Conservation (phyloP, 2,329 filamentous ascomycete genomes). For the Epichloe sibirici region DNA sequence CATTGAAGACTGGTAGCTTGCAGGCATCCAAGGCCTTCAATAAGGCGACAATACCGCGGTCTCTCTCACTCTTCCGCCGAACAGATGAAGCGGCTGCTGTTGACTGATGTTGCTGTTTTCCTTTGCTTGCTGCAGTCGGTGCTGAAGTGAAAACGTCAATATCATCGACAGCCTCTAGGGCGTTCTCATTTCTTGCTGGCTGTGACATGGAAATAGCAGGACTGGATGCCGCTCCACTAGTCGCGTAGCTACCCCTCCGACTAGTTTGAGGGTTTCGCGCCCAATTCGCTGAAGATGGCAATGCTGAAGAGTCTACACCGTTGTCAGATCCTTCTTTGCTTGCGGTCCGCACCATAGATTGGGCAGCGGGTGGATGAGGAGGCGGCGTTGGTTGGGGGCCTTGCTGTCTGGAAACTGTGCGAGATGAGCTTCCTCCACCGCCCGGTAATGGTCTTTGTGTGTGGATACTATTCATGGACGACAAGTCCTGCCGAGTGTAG, state of each 20-base stretch:
- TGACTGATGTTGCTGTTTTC: constrained; percentile 8
- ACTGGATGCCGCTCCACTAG: constrained; percentile 70
- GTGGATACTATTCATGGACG: constrained; percentile 82
- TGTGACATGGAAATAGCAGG: constrained; percentile 56
- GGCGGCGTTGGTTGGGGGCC: constrained; percentile 25
- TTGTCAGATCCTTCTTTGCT: constrained; percentile 65
- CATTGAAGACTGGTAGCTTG: constrained; percentile 16
- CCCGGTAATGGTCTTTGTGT: constrained; percentile 56
- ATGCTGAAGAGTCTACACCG: constrained; percentile 70
- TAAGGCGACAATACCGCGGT: constrained; percentile 20
- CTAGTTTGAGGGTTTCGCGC: constrained; percentile 58
- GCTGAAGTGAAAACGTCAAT: constrained; percentile 16
- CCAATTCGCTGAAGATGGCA: constrained; percentile 91
- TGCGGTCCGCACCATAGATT: constrained; percentile 62
- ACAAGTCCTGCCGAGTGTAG: constrained; percentile 87
- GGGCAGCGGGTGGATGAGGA: constrained; percentile 31
- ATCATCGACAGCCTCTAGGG: constrained; percentile 30
- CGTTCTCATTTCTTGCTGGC: constrained; percentile 39
- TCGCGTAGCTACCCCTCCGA: constrained; percentile 66
- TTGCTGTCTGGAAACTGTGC: constrained; percentile 41
- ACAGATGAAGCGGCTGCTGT: background rate
- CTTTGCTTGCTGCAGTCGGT: constrained; percentile 11
- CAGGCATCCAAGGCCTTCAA: constrained; percentile 26
- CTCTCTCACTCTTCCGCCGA: constrained; percentile 9
- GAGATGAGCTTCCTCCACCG: constrained; percentile 38